Base-by-base conservation (phyloP, 441 rosid genomes). In the California macrophylla region DNA sequence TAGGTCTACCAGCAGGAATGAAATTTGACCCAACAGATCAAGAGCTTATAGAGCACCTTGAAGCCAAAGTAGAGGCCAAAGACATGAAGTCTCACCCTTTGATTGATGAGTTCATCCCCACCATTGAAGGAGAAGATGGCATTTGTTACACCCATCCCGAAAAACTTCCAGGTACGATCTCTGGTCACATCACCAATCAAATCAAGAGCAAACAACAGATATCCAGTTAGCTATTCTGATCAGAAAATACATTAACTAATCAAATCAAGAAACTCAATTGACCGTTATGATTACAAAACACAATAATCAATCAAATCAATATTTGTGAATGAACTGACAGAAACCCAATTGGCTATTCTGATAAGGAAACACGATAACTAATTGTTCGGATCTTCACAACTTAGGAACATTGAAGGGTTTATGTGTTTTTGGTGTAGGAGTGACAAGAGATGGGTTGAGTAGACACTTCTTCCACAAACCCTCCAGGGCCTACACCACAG, bases 81-180 rank as follows among this genome's bases (percentile, higher is more conserved):
- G 69, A 38, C 23, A 71, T 78, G 28, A 45, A 88, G 66, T 78
- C 87, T 74, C 98, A 95, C 73, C 98, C 98, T n/a, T 80, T 95
- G 36, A 90, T 89, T 5, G 93, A 89, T 72, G 89, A 88, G 72
- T 93, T 91, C 77, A 91, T 93, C 63, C 93, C 89, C 0, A 89
- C 97, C 3, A 80, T 93, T 7, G 92, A 88, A 63, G 97, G 93
- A 16, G 88, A 93, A 24, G 89, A 93, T 72, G 98, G 97, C 21
- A 95, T 95, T 76, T 92, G 98, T 76, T 95, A 85, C 34, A 89
- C 98, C 26, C 99, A 95, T 80, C 99, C 99, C 0, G 95, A 92
- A 74, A 92, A 80, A 80, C 91, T 95, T 16, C 99, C 98, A 36
- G 99, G 98, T 92, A 12, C 6, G 42, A 8, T 36, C 10, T 36